Conservation (phyloP, 371 early-diverging fungal species). For the Mucor velutinosus region DNA sequence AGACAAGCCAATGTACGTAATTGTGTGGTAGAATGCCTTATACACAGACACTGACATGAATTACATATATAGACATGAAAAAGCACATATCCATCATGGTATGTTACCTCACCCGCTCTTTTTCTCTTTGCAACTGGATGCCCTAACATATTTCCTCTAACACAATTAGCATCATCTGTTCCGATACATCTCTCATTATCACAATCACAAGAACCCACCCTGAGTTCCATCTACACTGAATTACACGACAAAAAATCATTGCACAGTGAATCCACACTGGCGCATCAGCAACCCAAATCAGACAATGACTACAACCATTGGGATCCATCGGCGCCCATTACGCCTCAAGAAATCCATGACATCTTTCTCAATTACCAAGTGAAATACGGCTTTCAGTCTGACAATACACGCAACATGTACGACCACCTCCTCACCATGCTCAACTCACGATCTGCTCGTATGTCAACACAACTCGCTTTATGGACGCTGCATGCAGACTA, state of each 20-base stretch:
- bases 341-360: conserved; percentile 57
- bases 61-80: conserved; percentile 1
- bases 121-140: neutral
- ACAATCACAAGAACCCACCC: neutral
- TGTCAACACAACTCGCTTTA: conserved; percentile 75
- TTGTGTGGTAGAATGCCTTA: neutral
- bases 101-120: neutral
- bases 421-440: conserved; percentile 78
- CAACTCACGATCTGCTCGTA: conserved; percentile 82
- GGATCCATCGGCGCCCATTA: conserved; percentile 12
- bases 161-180: conserved; percentile 7
- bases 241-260: neutral
- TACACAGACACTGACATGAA: neutral
- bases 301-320: conserved; percentile 16
- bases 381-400: conserved; percentile 81
- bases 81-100: conserved; percentile 4
- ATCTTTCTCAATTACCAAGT: conserved; percentile 65
- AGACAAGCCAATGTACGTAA: conserved; percentile 7
- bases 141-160: neutral
- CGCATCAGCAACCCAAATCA: neutral
- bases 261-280: conserved; percentile 1
- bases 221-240: conserved; percentile 10
- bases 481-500: conserved; percentile 84
- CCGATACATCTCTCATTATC: conserved; percentile 1
- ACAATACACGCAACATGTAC: conserved; percentile 73